These are phyloP conservation scores for Eucalyptus brandiana DNA, from an alignment of 345 rosid genomes.

Conservation along the genomic window DNA sequence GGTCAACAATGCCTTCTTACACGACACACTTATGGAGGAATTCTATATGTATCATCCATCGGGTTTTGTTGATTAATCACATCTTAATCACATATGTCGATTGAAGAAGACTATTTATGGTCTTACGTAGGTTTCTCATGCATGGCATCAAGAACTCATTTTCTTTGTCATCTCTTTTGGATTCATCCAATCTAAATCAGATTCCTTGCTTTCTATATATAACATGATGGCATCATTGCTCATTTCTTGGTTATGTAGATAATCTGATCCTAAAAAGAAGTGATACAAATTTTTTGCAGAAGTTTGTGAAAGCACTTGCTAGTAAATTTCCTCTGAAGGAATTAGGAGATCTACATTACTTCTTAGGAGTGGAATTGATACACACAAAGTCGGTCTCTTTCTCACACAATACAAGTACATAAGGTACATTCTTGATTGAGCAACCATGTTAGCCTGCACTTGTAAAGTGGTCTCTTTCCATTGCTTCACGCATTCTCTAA, in stretches of 20 bases:
- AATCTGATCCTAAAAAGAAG: background rate
- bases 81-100: background rate
- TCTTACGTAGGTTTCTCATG: background rate
- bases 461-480: background rate
- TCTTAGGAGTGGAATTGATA: background rate
- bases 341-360: background rate
- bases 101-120: background rate
- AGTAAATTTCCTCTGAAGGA: background rate
- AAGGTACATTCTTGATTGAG: background rate
- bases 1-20: background rate
- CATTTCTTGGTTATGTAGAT: background rate
- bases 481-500: background rate
- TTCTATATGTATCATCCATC: background rate
- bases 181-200: background rate
- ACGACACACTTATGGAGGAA: background rate
- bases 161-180: background rate
- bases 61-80: background rate
- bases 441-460: background rate
- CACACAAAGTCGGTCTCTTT: background rate
- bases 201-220: background rate
- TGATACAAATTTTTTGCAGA: background rate
- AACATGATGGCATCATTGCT: background rate
- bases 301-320: background rate
- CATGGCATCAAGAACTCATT: background rate
- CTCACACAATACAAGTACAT: background rate